These are phyloP conservation scores for Phytophthora fragariaefolia DNA, from an alignment of 352 stramenopile species.

Conservation along the genomic window DNA sequence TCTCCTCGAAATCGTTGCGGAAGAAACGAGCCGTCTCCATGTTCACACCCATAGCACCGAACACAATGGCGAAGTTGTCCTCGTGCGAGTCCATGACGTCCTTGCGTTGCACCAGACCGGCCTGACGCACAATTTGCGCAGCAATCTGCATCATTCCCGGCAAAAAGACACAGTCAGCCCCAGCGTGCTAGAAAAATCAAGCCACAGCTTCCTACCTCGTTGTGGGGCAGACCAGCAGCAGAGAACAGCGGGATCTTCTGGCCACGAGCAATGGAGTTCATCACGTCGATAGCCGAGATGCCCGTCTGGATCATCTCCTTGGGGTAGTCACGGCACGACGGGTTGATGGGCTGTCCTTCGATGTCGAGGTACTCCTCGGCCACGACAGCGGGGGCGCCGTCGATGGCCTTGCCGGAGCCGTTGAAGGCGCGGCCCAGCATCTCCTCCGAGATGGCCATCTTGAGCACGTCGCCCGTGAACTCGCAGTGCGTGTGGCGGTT, in stretches of 20 bases:
- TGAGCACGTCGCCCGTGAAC: conserved; percentile 99
- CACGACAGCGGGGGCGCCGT: conserved; percentile 96
- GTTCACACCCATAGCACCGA: conserved; percentile 99
- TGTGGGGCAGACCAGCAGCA: conserved; percentile 98
- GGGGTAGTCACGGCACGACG: conserved; percentile 98
- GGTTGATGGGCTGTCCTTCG: conserved; percentile 99
- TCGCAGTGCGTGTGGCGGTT: conserved; percentile 98
- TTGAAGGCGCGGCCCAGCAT: conserved; percentile 98
- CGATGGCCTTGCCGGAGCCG: conserved; percentile 98
- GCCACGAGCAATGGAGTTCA: conserved; percentile 99
- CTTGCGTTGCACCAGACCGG: conserved; percentile 98
- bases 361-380: conserved; percentile 99
- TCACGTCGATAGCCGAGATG: conserved; percentile 99
- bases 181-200: neutral
- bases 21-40: conserved; percentile 99
- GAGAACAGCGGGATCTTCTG: conserved; percentile 99
- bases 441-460: conserved; percentile 99
- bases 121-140: conserved; percentile 98
- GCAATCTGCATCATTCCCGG: conserved; percentile 75
- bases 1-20: conserved; percentile 97
- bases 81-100: conserved; percentile 98
- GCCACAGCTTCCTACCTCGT: conserved; percentile 73
- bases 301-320: conserved; percentile 99
- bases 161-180: conserved; percentile 12
- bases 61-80: conserved; percentile 99